Base-by-base conservation (phyloP, 192 early-diverging fungal genomes). In the Lobosporangium transversale region DNA sequence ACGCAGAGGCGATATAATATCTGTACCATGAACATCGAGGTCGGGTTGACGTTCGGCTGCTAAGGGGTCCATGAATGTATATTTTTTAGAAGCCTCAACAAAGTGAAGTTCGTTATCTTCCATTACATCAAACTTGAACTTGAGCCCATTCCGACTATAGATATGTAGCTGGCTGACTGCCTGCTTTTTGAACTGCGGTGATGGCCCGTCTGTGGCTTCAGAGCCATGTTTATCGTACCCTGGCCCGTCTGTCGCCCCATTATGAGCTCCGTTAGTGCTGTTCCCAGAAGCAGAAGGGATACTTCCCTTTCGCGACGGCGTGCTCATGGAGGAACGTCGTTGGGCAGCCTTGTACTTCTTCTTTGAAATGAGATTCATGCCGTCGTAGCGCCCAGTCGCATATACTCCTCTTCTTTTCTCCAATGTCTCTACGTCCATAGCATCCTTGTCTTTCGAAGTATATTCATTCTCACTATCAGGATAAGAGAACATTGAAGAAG, bases 91-190 rank as follows among this genome's bases (percentile, higher is more conserved):
- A 0, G 73, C 73, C n/a, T 76, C 73, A 3, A 76, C 73, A 48
- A 76, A 76, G 29, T 76, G 73, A 24, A 76, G 64, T 20, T 76
- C 73, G 20, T 76, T 76, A 53, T 76, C 73, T 23, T 62, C 58
- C 73, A 76, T 76, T 3, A 76, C 73, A 62, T 76, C 73, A 67
- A 76, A 76, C 53, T 76, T 76, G 64, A 76, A 76, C 65, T 76
- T 76, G 64, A 76, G 73, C 35, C 73, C 73, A 18, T 76, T 76
- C 7, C 65, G 64, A 33, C 73, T 76, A 27, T 76, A 76, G 42
- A 76, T 76, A 53, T 76, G 73, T 0, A 76, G 45, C 26, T 76
- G 73, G 26, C 36, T 24, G 3, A 67, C 48, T 8, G 73, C 73
- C 26, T 56, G 58, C 36, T 76, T 76, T 48, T 76, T 76, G 59